Evolutionary conservation across 305 asterid species (phyloP).

Genomic region (Lippia alba): DNA sequence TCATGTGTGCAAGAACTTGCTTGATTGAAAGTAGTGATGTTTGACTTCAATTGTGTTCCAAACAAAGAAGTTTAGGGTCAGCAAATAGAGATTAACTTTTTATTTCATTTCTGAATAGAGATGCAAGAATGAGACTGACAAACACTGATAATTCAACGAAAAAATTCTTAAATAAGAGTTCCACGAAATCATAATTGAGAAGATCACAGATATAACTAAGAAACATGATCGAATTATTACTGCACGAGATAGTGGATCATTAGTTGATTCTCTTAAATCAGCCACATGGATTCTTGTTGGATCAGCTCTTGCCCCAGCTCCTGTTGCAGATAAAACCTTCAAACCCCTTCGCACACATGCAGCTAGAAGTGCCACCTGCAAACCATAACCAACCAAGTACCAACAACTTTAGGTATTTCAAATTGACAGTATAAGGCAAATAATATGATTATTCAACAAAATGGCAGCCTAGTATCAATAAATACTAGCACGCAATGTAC

Average conservation of each 20-base stretch:
- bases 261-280: slow-evolving; percentile 92
- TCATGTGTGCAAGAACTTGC: slow-evolving; percentile 8
- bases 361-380: slow-evolving; percentile 92
- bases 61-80: background rate
- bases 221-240: slow-evolving; percentile 50
- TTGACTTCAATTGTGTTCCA: background rate
- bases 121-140: slow-evolving; percentile 4
- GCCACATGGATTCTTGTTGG: slow-evolving; percentile 97
- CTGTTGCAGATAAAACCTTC: slow-evolving; percentile 94
- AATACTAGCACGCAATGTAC: slow-evolving; percentile 1
- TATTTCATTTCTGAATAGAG: background rate
- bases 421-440: slow-evolving; percentile 6
- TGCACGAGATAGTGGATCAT: slow-evolving; percentile 93
- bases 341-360: slow-evolving; percentile 91
- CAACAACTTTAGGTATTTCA: slow-evolving; percentile 22
- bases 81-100: background rate
- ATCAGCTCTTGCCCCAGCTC: slow-evolving; percentile 99
- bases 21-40: slow-evolving; percentile 5
- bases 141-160: slow-evolving; percentile 6
- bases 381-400: slow-evolving; percentile 34
- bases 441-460: too few relatives aligned
- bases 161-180: background rate
- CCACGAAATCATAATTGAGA: background rate
- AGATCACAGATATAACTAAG: slow-evolving; percentile 20
- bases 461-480: too few relatives aligned